Percentiles rank a stretch among this genome's conserved stretches.
phyloP scores from a whole-genome alignment of 495 filamentous ascomycete species.

The Aspergillus nanangensis region DNA sequence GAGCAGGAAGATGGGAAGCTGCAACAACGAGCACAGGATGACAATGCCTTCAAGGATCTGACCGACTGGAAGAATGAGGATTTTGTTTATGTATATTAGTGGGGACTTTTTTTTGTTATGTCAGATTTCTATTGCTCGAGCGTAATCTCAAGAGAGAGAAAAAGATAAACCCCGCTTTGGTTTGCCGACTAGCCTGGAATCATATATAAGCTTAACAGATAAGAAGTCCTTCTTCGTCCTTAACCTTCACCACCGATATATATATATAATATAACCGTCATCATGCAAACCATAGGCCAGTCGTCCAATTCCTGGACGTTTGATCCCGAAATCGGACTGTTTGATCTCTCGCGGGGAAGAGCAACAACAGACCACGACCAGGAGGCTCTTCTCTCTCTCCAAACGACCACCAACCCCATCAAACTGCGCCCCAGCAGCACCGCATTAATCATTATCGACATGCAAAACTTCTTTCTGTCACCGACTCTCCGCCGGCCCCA shows the following conservation, averaged over 20 bases:
- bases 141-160: too few relatives aligned
- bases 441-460: constrained; percentile 55
- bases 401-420: constrained; percentile 22
- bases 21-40: constrained; percentile 39
- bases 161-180: too few relatives aligned
- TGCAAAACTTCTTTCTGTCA: constrained; percentile 61
- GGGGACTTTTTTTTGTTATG: background rate
- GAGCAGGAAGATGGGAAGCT: constrained; percentile 32
- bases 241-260: too few relatives aligned
- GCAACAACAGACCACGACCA: background rate
- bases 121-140: too few relatives aligned
- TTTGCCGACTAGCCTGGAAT: too few relatives aligned
- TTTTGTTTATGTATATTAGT: constrained; percentile 55
- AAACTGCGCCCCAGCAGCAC: constrained; percentile 32
- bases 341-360: constrained; percentile 11
- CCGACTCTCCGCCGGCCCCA: constrained; percentile 20
- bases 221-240: too few relatives aligned
- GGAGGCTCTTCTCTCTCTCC: constrained; percentile 1
- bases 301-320: constrained; percentile 5
- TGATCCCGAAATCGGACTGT: constrained; percentile 2
- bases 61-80: constrained; percentile 54
- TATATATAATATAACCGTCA: too few relatives aligned
- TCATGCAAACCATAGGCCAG: background rate
- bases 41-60: constrained; percentile 49
- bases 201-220: too few relatives aligned